Evolutionary conservation across 768 basidiomycete genomes (phyloP).

Genomic region (Kwoniella sp.): DNA sequence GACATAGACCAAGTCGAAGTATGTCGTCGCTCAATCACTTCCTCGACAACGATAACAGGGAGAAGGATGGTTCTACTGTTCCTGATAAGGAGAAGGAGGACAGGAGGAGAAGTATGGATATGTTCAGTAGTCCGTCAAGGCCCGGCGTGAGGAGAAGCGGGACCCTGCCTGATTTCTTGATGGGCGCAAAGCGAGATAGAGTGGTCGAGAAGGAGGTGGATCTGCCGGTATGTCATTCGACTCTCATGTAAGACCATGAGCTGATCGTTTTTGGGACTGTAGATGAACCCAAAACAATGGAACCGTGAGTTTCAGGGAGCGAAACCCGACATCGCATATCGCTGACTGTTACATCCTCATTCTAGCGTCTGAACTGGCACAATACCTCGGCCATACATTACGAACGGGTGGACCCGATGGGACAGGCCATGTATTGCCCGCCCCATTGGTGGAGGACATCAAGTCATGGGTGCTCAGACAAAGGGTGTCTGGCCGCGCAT

Average conservation of each 20-base stretch:
- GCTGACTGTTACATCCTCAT: background rate
- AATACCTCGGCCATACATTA: slow-evolving; percentile 38
- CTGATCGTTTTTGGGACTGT: background rate
- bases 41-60: background rate
- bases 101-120: slow-evolving; percentile 32
- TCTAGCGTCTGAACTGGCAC: slow-evolving; percentile 41
- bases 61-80: background rate
- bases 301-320: slow-evolving; percentile 25
- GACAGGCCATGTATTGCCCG: slow-evolving; percentile 36
- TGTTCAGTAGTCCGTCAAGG: slow-evolving; percentile 23
- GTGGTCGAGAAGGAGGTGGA: slow-evolving; percentile 24
- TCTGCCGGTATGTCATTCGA: slow-evolving; percentile 35
- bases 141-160: slow-evolving; percentile 36
- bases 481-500: slow-evolving; percentile 37
- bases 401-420: slow-evolving; percentile 44
- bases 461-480: slow-evolving; percentile 47
- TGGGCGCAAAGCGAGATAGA: slow-evolving; percentile 10
- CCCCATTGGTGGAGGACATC: slow-evolving; percentile 48
- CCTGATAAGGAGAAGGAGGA: slow-evolving; percentile 25
- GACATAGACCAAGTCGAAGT: slow-evolving; percentile 37
- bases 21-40: slow-evolving; percentile 30
- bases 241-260: background rate
- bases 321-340: background rate
- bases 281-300: slow-evolving; percentile 46
- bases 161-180: slow-evolving; percentile 29